Conservation (phyloP, 257 asterid species). For the Paraleonurus japonicus region DNA sequence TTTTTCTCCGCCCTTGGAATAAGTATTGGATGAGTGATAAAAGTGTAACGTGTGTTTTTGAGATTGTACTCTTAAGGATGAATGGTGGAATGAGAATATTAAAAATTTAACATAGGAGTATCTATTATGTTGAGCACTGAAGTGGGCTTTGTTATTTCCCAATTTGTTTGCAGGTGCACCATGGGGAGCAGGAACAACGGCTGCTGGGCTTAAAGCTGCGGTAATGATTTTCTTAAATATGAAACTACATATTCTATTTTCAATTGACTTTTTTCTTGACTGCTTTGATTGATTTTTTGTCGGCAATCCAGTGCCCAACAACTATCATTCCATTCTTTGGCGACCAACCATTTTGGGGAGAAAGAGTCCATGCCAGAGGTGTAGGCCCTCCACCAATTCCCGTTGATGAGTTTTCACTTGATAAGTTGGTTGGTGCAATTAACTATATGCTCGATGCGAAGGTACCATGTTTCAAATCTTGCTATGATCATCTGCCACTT, state of each 20-base stretch:
- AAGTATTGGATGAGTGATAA: not conserved
- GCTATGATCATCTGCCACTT: not conserved
- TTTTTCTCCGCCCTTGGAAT: not conserved
- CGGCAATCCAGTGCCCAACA: conserved; percentile 74
- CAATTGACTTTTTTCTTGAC: not conserved
- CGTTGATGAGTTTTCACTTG: conserved; percentile 77
- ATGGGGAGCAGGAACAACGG: conserved; percentile 99
- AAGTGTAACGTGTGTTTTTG: not conserved
- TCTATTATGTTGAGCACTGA: conserved; percentile 1
- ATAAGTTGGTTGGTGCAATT: conserved; percentile 67
- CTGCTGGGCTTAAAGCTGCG: conserved; percentile 98
- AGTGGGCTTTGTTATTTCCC: not conserved
- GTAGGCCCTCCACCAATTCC: conserved; percentile 91
- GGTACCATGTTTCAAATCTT: conserved; percentile 40
- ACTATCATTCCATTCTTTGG: conserved; percentile 91
- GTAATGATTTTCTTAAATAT: conserved; percentile 34
- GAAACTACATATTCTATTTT: not conserved
- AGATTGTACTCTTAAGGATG: not conserved
- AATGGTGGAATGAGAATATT: not conserved
- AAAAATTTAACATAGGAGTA: not conserved
- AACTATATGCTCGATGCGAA: conserved; percentile 71
- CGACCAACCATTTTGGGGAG: conserved; percentile 98
- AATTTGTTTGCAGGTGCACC: conserved; percentile 76
- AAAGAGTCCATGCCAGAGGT: conserved; percentile 81
- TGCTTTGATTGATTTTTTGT: not conserved